Base-by-base conservation (phyloP, 345 rosid genomes). In the Salix arbutifolia region DNA sequence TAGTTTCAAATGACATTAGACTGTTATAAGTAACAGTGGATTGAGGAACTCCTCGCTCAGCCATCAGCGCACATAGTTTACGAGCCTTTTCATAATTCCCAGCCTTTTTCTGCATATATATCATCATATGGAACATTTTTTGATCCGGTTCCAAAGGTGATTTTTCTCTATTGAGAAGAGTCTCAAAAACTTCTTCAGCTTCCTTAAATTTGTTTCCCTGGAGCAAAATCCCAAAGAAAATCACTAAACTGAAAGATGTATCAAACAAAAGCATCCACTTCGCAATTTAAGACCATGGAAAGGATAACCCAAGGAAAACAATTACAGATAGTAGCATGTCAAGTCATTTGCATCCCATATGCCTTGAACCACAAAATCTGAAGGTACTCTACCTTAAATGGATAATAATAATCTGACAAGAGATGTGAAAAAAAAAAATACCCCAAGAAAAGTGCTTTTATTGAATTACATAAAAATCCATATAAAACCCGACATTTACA, bases 91-190 rank as follows among this genome's bases (percentile, higher is more conserved):
- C 94, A 79, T 93, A 90, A 77, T 80, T 84, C 67, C 97, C 97
- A 71, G 97, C 90, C 81, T 92, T 96, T 89, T 89, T 96, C 81
- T 91, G 77, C 94, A 96, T 89, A 79, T 91, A 91, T 64, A 96
- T 96, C 96, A 96, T 93, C 94, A 91, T 86, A 84, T 96, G 97
- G 85, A 90, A 96, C 98, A 93, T 90, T 85, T 91, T 89, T 76
- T 93, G 99, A 81, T 96, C 99, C 0, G 97, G 98, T 74, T 88
- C 90, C 79, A 96, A 33, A 12, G 90, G 91, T 30, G 94, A 87
- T 77, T 42, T 91, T 78, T 91, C 87, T 78, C 76, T 88, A 77
- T 90, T 83, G 85, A 92, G 81, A 80, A 96, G 96, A 74, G 87
- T 87, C 84, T 86, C 89, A 67, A 96, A 96, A 78, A 93, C 83